These are phyloP conservation scores for Colletotrichum tropicicola DNA, from an alignment of 2,329 filamentous ascomycete genomes.

Conservation along the genomic window DNA sequence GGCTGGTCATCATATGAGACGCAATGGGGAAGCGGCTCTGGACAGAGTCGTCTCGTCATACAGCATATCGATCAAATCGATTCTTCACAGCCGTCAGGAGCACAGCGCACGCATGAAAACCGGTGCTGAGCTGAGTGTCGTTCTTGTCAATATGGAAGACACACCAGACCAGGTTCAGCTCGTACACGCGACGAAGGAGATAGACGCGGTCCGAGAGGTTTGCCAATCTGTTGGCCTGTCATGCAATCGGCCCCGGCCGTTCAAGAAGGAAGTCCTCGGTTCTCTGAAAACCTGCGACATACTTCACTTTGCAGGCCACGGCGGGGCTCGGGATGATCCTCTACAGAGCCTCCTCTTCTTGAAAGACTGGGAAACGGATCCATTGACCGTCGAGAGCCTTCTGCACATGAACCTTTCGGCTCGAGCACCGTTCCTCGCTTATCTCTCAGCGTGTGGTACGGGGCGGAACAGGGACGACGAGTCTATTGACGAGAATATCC, in stretches of 20 bases:
- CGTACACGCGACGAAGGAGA: constrained; percentile 32
- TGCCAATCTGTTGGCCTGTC: not conserved
- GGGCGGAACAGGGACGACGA: constrained; percentile 33
- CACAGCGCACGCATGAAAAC: no score
- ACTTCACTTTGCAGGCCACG: constrained; percentile 54
- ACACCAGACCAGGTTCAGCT: constrained; percentile 16
- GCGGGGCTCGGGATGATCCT: constrained; percentile 23
- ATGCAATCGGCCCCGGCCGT: not conserved
- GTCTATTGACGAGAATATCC: constrained; percentile 45
- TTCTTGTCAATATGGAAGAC: constrained; percentile 41
- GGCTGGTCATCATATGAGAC: constrained; percentile 39
- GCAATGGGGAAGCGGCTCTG: constrained; percentile 36
- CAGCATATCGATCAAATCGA: constrained; percentile 41
- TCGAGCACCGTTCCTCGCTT: constrained; percentile 42
- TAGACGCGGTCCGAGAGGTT: constrained; percentile 22
- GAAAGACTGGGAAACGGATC: not conserved
- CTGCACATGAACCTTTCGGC: constrained; percentile 30
- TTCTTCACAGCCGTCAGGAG: constrained; percentile 35
- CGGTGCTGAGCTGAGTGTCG: not conserved
- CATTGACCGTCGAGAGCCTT: constrained; percentile 27
- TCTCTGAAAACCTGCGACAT: constrained; percentile 39
- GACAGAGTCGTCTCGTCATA: constrained; percentile 50
- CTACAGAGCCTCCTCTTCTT: constrained; percentile 27
- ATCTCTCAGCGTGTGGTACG: constrained; percentile 48
- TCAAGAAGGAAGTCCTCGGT: constrained; percentile 35